These are phyloP conservation scores for Chlorella sp. DNA, from an alignment of 139 green algal genomes.

Conservation along the genomic window DNA sequence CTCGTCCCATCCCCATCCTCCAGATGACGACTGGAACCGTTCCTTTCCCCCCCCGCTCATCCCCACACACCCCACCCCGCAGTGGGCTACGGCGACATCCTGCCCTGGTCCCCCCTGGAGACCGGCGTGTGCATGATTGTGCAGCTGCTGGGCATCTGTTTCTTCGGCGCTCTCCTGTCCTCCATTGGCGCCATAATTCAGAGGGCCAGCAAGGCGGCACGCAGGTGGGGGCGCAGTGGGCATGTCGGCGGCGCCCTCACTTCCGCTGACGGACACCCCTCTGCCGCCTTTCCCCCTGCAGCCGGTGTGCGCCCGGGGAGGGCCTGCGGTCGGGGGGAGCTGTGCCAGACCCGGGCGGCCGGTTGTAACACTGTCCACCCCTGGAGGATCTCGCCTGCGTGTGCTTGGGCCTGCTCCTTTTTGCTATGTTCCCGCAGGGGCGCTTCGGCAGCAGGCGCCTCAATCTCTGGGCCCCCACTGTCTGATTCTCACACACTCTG, in stretches of 20 bases:
- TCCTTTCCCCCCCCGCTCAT: not conserved
- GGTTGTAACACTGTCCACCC: no score
- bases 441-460: no score
- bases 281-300: not conserved
- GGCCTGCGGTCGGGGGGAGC: no score
- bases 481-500: no score
- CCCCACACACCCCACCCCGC: not conserved
- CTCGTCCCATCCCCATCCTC: not conserved
- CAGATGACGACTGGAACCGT: not conserved
- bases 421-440: no score
- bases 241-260: not conserved
- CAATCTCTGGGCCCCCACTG: no score
- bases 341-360: no score
- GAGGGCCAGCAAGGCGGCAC: slow-evolving; percentile 14
- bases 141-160: slow-evolving; percentile 25
- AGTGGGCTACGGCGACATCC: slow-evolving; percentile 25
- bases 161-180: slow-evolving; percentile 18
- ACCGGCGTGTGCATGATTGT: slow-evolving; percentile 7
- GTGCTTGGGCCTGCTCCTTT: no score
- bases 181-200: slow-evolving; percentile 1
- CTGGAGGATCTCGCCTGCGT: no score
- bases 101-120: slow-evolving; percentile 3
- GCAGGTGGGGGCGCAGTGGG: not conserved
- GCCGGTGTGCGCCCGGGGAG: no score
- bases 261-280: not conserved